These are phyloP conservation scores for Amanita subjunquillea DNA, from an alignment of 768 basidiomycete genomes.

Conservation along the genomic window DNA sequence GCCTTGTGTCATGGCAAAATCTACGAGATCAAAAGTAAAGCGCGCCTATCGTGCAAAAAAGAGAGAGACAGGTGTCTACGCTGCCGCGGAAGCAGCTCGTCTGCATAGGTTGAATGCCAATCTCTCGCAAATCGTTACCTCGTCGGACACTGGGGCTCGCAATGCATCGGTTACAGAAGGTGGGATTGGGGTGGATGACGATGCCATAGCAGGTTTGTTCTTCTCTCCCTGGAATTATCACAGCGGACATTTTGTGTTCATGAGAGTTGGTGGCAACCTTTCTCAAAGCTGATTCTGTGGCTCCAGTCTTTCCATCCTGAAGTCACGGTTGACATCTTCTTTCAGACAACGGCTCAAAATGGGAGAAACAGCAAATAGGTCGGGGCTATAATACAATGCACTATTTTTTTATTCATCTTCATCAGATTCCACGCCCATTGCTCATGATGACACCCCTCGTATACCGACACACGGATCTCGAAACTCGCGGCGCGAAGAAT, in stretches of 20 bases:
- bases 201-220: slow-evolving; percentile 57
- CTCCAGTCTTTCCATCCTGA: slow-evolving; percentile 14
- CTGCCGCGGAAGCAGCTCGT: slow-evolving; percentile 68
- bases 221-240: slow-evolving; percentile 56
- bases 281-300: slow-evolving; percentile 5
- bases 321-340: slow-evolving; percentile 25
- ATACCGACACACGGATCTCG: slow-evolving; percentile 82
- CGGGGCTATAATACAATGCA: slow-evolving; percentile 5
- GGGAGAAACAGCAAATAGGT: slow-evolving; percentile 16
- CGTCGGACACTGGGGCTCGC: slow-evolving; percentile 28
- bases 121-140: slow-evolving; percentile 31
- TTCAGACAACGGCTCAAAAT: no score
- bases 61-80: slow-evolving; percentile 64
- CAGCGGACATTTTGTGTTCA: slow-evolving; percentile 34
- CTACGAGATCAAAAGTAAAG: slow-evolving; percentile 72
- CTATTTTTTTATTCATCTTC: slow-evolving; percentile 7
- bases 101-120: slow-evolving; percentile 63
- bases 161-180: slow-evolving; percentile 22
- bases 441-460: slow-evolving; percentile 24
- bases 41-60: slow-evolving; percentile 71
- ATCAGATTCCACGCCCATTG: slow-evolving; percentile 42
- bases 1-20: slow-evolving; percentile 60
- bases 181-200: slow-evolving; percentile 19
- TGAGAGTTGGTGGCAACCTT: slow-evolving; percentile 5
- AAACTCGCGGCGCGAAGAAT: slow-evolving; percentile 66